Base-by-base conservation (phyloP, 202 grass and related monocot genomes). In the Dendrocalamus latiflorus region DNA sequence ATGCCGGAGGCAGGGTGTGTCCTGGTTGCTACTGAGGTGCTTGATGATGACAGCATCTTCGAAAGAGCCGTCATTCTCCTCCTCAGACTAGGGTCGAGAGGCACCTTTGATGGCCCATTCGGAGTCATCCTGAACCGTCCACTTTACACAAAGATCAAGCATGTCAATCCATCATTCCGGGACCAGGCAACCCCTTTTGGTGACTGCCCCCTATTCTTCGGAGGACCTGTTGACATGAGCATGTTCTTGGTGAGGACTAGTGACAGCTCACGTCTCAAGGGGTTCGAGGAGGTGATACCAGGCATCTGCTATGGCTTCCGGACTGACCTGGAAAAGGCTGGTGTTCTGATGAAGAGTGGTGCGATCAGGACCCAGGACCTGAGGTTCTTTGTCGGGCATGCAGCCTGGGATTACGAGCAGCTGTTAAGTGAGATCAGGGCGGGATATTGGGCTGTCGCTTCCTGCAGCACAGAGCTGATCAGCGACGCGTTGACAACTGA, bases 1-100 rank as follows among this genome's bases (percentile, higher is more conserved):
- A 78, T 94, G 89, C 93, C 89, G 4, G 97, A 99, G 47, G 88
- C 87, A 58, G 93, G 97, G 54, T 99, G 93, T 61, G 76, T 99
- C 38, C 63, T 96, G 79, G 87, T 99, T 68, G 91, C 97, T 65
- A 96, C 93, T 14, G 89, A 99, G 68, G 87, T 81, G 21, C 93
- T 99, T 28, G 93, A 99, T 64, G 81, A 90, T 25, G 78, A 87
- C 25, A 78, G 75, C 39, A 86, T 78, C 37, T 99, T 99, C 20
- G 84, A 90, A 73, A 91, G 97, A 91, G 90, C 83, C 5, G 91
- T 96, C 8, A 81, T 99, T 38, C 91, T 99, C 64, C 88, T 99
- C 17, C 88, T 99, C 57, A 86, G 83, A 55, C 73, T 91, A 47
- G 97, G 97, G 25, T 91, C 89, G 2, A 84, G 59, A 70, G 80